A percentile compares a stretch with the other conserved stretches of the same genome.
These are phyloP conservation scores for Hymenoscyphus fructigenus DNA, from an alignment of 2,329 filamentous ascomycete species.

Conservation along the genomic window DNA sequence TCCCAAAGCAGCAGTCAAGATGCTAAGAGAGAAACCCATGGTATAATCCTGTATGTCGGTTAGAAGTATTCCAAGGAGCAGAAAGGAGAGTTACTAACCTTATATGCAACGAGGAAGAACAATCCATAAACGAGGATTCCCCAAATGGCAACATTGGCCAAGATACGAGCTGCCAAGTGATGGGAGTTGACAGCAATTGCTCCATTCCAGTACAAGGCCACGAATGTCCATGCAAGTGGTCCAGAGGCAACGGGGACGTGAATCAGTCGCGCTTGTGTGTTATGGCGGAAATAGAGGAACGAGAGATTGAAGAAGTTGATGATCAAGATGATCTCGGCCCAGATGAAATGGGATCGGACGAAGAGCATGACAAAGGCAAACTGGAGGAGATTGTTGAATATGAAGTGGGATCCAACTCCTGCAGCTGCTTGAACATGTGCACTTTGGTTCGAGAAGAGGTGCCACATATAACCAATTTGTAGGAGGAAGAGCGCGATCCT, in stretches of 20 bases:
- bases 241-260: conserved; percentile 74
- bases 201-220: conserved; percentile 86
- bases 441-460: conserved; percentile 69
- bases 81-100: conserved; percentile 46
- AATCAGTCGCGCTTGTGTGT: conserved; percentile 68
- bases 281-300: conserved; percentile 78
- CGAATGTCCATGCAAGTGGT: conserved; percentile 82
- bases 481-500: conserved; percentile 73
- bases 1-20: conserved; percentile 72
- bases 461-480: conserved; percentile 72
- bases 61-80: conserved; percentile 5
- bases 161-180: conserved; percentile 68
- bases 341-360: conserved; percentile 71
- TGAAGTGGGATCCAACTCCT: conserved; percentile 80
- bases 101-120: conserved; percentile 73
- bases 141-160: conserved; percentile 89
- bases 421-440: conserved; percentile 67
- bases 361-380: conserved; percentile 83
- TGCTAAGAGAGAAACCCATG: conserved; percentile 75
- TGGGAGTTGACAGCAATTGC: conserved; percentile 75
- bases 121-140: conserved; percentile 72
- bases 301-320: conserved; percentile 81
- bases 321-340: conserved; percentile 72
- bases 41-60: conserved; percentile 58
- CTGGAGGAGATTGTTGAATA: conserved; percentile 79